A percentile compares a stretch with the other conserved stretches of the same genome.
Evolutionary conservation across 2,329 filamentous ascomycete genomes (phyloP).

Genomic region (Pochonia chlamydosporia): DNA sequence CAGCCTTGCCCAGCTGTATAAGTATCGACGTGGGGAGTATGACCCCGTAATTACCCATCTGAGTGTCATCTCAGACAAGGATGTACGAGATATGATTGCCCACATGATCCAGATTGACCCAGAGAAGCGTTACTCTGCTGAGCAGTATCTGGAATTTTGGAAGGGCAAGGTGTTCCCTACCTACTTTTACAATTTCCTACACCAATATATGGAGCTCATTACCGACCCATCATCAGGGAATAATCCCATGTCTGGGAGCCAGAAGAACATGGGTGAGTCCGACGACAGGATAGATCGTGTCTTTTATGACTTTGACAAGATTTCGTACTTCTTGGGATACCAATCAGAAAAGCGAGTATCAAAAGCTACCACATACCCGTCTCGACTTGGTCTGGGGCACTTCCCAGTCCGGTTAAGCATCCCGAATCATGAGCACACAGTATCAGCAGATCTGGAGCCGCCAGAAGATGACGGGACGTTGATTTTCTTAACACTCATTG

Average conservation of each 20-base stretch:
- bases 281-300: conserved; percentile 93
- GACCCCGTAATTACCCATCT: conserved; percentile 78
- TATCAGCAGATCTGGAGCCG: conserved; percentile 53
- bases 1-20: conserved; percentile 91
- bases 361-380: conserved; percentile 18
- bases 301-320: conserved; percentile 94
- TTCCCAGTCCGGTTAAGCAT: conserved; percentile 84
- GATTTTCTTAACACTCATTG: conserved; percentile 84
- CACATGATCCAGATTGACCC: conserved; percentile 97
- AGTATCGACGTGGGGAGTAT: conserved; percentile 88
- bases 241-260: conserved; percentile 59
- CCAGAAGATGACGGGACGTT: conserved; percentile 81
- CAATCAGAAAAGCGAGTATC: conserved; percentile 41
- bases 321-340: conserved; percentile 87
- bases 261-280: conserved; percentile 72
- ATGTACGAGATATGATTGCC: conserved; percentile 80
- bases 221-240: conserved; percentile 84
- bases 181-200: conserved; percentile 96
- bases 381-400: conserved; percentile 50
- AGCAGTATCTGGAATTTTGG: conserved; percentile 91
- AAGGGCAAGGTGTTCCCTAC: conserved; percentile 86
- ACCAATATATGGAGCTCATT: conserved; percentile 95
- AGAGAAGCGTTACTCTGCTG: conserved; percentile 83
- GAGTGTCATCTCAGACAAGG: conserved; percentile 78
- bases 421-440: conserved; percentile 72